A percentile compares a stretch with the other conserved stretches of the same genome.
Conservation (phyloP, 805 yeast genomes). For the Candida takata region DNA sequence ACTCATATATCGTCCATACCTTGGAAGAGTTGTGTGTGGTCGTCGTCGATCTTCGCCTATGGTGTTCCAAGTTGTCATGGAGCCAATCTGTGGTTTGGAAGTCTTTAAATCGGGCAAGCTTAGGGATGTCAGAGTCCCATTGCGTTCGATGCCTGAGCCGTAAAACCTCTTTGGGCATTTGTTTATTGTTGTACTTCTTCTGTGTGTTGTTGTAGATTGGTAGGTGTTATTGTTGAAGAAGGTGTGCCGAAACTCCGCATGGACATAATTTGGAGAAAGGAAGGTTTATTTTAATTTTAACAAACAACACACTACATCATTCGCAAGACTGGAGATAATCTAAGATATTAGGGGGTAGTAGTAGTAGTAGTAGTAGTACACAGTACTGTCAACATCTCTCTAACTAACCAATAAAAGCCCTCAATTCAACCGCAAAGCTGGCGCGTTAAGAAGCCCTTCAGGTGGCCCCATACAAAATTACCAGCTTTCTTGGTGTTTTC, state of each 20-base stretch:
- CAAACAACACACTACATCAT: no score
- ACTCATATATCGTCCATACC: constrained; percentile 11
- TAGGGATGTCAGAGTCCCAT: constrained; percentile 11
- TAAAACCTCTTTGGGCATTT: constrained; percentile 2
- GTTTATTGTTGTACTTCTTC: not conserved
- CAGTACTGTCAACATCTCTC: no score
- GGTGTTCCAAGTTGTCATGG: constrained; percentile 49
- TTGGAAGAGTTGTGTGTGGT: constrained; percentile 4
- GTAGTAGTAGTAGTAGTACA: no score
- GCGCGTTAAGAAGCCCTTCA: constrained; percentile 4
- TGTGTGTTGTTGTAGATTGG: not conserved
- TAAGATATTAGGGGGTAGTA: no score
- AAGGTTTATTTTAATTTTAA: no score
- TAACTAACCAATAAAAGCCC: no score
- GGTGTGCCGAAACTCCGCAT: no score
- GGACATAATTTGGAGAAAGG: no score
- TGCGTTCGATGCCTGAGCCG: constrained; percentile 4
- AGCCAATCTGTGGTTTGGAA: constrained; percentile 69
- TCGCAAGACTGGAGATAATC: no score
- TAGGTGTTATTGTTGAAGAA: no score
- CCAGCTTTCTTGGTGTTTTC: constrained; percentile 24
- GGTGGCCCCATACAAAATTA: constrained; percentile 11
- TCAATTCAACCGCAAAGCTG: not conserved
- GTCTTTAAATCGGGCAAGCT: constrained; percentile 43
- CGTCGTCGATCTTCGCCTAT: constrained; percentile 20